Percentiles rank a stretch among this genome's conserved stretches.
Evolutionary conservation across 208 protist genomes (phyloP).

Genomic region (Polymyxa betae): DNA sequence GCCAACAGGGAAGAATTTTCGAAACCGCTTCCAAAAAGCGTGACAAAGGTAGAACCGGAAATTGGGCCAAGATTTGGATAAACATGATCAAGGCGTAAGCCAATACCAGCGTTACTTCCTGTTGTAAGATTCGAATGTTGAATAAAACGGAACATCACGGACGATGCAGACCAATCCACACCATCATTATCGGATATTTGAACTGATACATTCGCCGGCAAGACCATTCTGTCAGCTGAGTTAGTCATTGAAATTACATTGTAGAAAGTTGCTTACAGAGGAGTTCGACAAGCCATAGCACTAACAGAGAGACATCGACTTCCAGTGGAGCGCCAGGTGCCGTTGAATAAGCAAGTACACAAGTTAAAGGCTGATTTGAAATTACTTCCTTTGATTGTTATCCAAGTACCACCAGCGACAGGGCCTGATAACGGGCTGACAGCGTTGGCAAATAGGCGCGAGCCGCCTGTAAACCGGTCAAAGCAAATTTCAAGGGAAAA

Average conservation of each 20-base stretch:
- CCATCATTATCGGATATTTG: constrained; percentile 32
- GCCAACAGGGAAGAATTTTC: constrained; percentile 17
- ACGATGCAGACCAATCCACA: background rate
- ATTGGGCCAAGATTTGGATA: background rate
- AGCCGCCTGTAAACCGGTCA: background rate
- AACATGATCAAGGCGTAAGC: background rate
- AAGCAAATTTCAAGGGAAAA: background rate
- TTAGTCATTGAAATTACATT: background rate
- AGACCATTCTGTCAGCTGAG: background rate
- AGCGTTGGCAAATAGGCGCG: background rate
- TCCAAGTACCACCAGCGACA: background rate
- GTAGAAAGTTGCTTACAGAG: constrained; percentile 2
- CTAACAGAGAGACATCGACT: background rate
- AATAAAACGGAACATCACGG: background rate
- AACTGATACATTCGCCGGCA: background rate
- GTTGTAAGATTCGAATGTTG: no score
- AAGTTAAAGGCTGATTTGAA: background rate
- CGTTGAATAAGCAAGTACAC: constrained; percentile 5
- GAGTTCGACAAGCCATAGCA: constrained; percentile 19
- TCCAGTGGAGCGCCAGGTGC: background rate
- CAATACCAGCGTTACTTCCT: background rate
- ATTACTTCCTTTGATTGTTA: constrained; percentile 5
- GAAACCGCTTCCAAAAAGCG: background rate
- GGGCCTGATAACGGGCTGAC: background rate
- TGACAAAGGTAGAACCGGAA: background rate